phyloP scores from a whole-genome alignment of 1,284 basidiomycete genomes.

The Sporisorium exsertum region DNA sequence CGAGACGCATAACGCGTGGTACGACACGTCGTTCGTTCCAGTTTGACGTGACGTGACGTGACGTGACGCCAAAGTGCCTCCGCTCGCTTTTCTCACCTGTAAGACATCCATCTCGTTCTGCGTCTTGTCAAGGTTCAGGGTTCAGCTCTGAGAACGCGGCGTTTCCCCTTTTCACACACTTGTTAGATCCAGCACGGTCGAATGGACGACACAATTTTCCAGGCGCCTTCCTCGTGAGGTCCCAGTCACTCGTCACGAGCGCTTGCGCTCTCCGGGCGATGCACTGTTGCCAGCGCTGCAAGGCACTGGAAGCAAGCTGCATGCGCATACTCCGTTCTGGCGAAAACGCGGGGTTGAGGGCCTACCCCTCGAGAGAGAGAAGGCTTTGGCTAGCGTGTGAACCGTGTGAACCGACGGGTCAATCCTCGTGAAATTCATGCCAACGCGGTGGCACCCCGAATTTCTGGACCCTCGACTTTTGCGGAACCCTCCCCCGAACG shows the following conservation, averaged over 20 bases:
- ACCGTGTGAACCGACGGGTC: not conserved
- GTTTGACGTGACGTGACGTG: constrained; percentile 6
- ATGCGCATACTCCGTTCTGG: not conserved
- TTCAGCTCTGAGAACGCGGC: not conserved
- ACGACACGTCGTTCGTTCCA: constrained; percentile 17
- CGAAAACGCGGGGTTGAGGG: no score
- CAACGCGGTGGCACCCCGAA: not conserved
- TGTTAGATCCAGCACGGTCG: no score
- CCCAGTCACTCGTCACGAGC: not conserved
- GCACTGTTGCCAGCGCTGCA: not conserved
- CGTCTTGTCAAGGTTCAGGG: not conserved
- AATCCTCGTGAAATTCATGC: no score
- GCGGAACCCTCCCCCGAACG: not conserved
- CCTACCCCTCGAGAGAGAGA: no score
- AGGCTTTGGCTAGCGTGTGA: not conserved
- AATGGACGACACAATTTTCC: no score
- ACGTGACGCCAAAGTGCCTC: constrained; percentile 32
- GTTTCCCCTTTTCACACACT: no score
- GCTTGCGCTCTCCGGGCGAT: not conserved
- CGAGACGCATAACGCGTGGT: constrained; percentile 6
- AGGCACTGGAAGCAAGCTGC: not conserved
- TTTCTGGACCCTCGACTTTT: not conserved
- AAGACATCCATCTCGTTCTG: no score
- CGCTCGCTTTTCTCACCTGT: not conserved
- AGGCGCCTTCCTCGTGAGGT: no score